Percentiles rank a stretch among this genome's conserved stretches.
These are phyloP conservation scores for Colletotrichum brevisporum DNA, from an alignment of 2,329 filamentous ascomycete genomes.

Conservation along the genomic window DNA sequence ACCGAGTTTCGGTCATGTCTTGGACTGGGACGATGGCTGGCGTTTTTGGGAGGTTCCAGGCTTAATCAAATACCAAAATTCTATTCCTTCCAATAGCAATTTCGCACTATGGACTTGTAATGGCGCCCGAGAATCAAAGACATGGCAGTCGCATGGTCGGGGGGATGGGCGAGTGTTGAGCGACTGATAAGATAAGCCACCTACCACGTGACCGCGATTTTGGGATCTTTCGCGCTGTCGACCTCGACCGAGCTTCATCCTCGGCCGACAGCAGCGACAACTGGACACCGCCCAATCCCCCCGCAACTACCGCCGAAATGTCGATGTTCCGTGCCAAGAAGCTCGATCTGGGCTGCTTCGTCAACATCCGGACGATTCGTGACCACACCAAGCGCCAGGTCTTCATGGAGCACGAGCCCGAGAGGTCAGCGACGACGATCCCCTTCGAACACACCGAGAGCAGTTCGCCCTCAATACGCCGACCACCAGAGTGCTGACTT, in stretches of 20 bases:
- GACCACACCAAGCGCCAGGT: conserved; percentile 98
- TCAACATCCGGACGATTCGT: conserved; percentile 89
- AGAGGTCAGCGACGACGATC: conserved; percentile 72
- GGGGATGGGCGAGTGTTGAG: too few relatives aligned
- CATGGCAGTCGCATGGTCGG: too few relatives aligned
- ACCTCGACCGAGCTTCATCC: conserved; percentile 22
- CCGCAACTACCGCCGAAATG: conserved; percentile 64
- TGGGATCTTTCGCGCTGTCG: neutral
- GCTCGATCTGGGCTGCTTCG: conserved; percentile 88
- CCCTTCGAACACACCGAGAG: neutral
- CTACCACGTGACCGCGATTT: conserved; percentile 8
- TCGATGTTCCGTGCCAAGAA: conserved; percentile 91
- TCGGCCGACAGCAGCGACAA: conserved; percentile 6
- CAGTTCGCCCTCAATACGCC: too few relatives aligned
- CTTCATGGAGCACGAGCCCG: conserved; percentile 87
- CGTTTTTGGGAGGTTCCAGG: conserved; percentile 27
- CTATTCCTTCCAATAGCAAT: neutral
- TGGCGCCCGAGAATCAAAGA: too few relatives aligned
- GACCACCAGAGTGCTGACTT: neutral
- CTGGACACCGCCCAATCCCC: neutral
- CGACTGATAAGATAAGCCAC: conserved; percentile 14
- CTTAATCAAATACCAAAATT: conserved; percentile 38
- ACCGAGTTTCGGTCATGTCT: conserved; percentile 24
- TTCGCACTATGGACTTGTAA: neutral
- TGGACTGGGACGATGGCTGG: conserved; percentile 32